Base-by-base conservation (phyloP, 2,329 filamentous ascomycete genomes). In the Phaeoacremonium minimum region DNA sequence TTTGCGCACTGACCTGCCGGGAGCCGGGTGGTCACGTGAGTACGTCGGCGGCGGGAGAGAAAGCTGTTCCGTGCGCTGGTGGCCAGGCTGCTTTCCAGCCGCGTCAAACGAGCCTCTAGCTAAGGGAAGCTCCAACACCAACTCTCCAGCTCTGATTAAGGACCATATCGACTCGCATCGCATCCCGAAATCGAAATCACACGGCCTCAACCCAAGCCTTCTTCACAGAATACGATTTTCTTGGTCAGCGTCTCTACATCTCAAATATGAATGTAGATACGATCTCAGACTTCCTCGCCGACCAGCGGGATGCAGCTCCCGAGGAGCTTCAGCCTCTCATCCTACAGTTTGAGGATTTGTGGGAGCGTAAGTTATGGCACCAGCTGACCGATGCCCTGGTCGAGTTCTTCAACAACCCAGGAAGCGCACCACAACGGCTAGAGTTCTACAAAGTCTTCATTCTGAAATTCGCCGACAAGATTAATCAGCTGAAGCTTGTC, bases 361-460 rank as follows among this genome's bases (percentile, higher is more conserved):
- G 93, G 93, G 93, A 98, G 73, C 83, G 91, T 55, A 96, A 96
- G 70, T 77, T 98, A 67, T 98, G 93, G 93, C 93, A 98, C 71
- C 90, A 98, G 68, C 84, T 98, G 49, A 98, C 93, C 22, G 85
- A 95, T 57, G 74, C 83, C 36, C 77, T 98, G 38, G 73, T 95
- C 51, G 77, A 86, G 49, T 96, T 91, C 76, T 98, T 96, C 71
- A 82, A 83, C 55, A 69, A 87, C 51, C 76, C 85, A 30, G 79
- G 83, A 57, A 97, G 90, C 64, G 84, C 81, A 38, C 73, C 80
- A 40, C 88, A 95, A 68, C 84, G 91, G 56, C 77, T 98, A 68
- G 73, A 82, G 42, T 85, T 98, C 64, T 98, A 93, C 75, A 88
- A 93, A 67, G 82, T 81, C 52, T 98, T 98, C 71, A 85, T 98